Evolutionary conservation across 2,329 filamentous ascomycete species (phyloP).

Genomic region (Decorospora gaudefroyi): DNA sequence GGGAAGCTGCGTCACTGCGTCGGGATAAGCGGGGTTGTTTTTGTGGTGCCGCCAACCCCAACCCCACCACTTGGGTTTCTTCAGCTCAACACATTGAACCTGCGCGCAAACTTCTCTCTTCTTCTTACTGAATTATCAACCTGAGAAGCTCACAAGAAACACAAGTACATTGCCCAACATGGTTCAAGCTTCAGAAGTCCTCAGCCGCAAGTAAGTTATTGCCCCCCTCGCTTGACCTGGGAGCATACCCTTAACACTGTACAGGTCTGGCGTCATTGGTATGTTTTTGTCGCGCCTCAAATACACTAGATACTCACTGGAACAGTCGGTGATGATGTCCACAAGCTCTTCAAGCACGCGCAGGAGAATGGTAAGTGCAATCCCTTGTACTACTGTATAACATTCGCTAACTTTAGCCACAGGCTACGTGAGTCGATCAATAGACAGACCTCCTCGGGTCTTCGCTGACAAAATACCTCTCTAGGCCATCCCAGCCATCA

Average conservation of each 20-base stretch:
- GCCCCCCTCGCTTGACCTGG: constrained; percentile 4
- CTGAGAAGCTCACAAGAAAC: not conserved
- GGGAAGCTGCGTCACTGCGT: constrained; percentile 14
- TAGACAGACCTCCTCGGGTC: not conserved
- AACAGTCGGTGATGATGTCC: constrained; percentile 66
- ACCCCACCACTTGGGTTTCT: constrained; percentile 16
- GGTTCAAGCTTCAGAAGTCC: constrained; percentile 44
- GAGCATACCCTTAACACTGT: constrained; percentile 8
- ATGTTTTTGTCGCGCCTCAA: too few species aligned
- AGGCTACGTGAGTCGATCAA: too few species aligned
- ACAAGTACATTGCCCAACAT: constrained; percentile 19
- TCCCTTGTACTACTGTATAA: constrained; percentile 13
- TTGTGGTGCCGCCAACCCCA: constrained; percentile 14
- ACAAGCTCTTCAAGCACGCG: constrained; percentile 64
- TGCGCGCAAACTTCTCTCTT: constrained; percentile 9
- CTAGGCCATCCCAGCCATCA: constrained; percentile 47
- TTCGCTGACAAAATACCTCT: constrained; percentile 43
- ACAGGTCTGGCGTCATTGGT: constrained; percentile 52
- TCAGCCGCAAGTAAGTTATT: constrained; percentile 64
- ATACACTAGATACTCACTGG: too few species aligned
- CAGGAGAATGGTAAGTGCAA: constrained; percentile 68
- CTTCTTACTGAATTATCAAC: not conserved
- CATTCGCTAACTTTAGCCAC: too few species aligned
- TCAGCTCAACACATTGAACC: constrained; percentile 10
- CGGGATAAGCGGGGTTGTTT: constrained; percentile 22